Conservation (phyloP, 169 alveolate species). For the Plasmodium relictum region DNA sequence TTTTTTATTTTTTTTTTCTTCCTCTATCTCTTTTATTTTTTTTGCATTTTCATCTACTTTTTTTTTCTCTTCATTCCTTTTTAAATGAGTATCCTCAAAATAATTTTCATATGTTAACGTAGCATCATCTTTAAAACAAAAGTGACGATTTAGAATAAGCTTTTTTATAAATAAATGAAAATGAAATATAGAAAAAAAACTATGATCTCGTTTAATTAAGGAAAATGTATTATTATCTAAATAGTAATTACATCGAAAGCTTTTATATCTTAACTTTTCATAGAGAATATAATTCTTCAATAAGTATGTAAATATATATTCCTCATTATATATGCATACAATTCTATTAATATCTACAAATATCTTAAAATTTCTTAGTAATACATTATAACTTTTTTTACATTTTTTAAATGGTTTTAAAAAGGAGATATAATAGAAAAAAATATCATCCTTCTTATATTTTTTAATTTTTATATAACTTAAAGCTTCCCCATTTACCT, state of each 20-base stretch:
- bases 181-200: slow-evolving; percentile 41
- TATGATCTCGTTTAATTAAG: not conserved
- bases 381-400: slow-evolving; percentile 12
- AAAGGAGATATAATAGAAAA: slow-evolving; percentile 27
- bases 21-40: not conserved
- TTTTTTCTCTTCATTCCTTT: not conserved
- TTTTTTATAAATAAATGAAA: slow-evolving; percentile 16
- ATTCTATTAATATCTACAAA: slow-evolving; percentile 18
- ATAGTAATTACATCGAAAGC: slow-evolving; percentile 2
- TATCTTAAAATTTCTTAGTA: slow-evolving; percentile 20
- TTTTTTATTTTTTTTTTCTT: not conserved
- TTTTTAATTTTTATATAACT: slow-evolving; percentile 10
- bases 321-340: slow-evolving; percentile 31
- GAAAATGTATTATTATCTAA: slow-evolving; percentile 7
- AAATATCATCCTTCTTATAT: not conserved
- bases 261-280: slow-evolving; percentile 42
- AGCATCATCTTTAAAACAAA: not conserved
- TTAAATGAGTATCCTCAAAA: too few species aligned
- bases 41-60: not conserved
- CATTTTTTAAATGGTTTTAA: slow-evolving; percentile 10
- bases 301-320: slow-evolving; percentile 26
- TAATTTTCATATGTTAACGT: too few species aligned
- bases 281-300: slow-evolving; percentile 37
- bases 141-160: not conserved
- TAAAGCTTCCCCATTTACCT: not conserved